Conservation (phyloP, 257 asterid species). For the Marsdenia floribunda region DNA sequence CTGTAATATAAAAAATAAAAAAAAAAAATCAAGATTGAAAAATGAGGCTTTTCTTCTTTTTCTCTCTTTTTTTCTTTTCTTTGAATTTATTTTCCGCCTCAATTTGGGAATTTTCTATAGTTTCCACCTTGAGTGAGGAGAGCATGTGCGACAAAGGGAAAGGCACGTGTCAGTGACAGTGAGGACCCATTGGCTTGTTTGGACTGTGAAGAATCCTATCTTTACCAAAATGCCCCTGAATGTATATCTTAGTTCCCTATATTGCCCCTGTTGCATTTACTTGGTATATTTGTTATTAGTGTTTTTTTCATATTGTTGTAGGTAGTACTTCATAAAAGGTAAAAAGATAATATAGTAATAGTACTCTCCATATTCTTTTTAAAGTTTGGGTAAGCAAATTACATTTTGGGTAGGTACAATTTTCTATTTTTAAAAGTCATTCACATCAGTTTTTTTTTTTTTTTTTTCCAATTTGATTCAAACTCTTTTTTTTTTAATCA, state of each 20-base stretch:
- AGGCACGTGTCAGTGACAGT: conserved; percentile 33
- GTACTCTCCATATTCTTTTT: background rate
- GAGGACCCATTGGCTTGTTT: conserved; percentile 4
- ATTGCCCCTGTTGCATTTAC: conserved; percentile 9
- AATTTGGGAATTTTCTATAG: background rate
- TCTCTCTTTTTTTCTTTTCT: background rate
- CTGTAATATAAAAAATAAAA: background rate
- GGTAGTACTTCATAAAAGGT: background rate
- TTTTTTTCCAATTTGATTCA: too few species aligned
- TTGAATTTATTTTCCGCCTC: conserved; percentile 23
- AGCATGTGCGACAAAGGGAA: conserved; percentile 32
- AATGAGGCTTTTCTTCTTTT: background rate
- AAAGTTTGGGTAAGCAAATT: background rate
- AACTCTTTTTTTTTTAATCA: too few species aligned
- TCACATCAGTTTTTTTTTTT: too few species aligned
- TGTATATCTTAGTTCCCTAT: background rate
- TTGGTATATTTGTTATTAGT: too few species aligned
- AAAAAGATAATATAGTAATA: background rate
- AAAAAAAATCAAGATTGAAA: background rate
- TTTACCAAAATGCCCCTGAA: background rate
- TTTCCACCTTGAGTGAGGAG: background rate
- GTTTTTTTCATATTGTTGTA: too few species aligned
- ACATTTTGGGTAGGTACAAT: background rate
- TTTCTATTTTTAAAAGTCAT: background rate
- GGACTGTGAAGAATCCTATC: background rate